Base-by-base conservation (phyloP, 225 moss, liverwort and hornwort genomes). In the Straminergon stramineum region DNA sequence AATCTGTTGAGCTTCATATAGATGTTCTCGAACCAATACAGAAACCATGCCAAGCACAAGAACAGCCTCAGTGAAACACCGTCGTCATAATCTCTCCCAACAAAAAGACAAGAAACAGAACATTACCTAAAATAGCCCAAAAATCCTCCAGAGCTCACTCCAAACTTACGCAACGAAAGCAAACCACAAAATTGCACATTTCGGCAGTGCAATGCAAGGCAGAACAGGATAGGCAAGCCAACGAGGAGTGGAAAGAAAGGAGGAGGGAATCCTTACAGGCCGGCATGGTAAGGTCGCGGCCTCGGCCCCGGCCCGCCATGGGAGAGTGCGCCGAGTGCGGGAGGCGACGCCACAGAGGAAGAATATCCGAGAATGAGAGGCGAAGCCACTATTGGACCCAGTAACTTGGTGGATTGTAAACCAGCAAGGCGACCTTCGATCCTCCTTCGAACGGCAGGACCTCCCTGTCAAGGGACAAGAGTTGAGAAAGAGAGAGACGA, bases 261-360 rank as follows among this genome's bases (percentile, higher is more conserved):
- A 22, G 35, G 48, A 37, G 31, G 69, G 53, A 52, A 22, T 75
- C 84, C 94, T 92, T 83, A 95, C 95, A 95, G 90, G 95, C 95
- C 91, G 95, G 95, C 92, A 91, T 90, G 87, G 93, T 95, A 31
- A 92, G 92, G 92, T 95, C 95, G 82, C 95, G 93, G 91, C 95
- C 95, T 67, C 95, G 93, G 91, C 95, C 95, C 84, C 95, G 95
- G 88, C 95, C 93, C 86, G 93, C 95, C 95, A 95, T 95, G 90
- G 60, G 45, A 76, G 80, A 31, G 86, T 53, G 87, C 86, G 79
- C 90, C 68, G 93, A 87, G 86, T 86, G 43, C 90, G 75, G 83
- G 43, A 61, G 86, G 34, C 30, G 85, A 88, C 26, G 68, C 78
- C 80, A 79, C 78, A 79, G 79, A 78, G 52, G 71, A 30, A 79